Evolutionary conservation across 306 rosid genomes (phyloP).

Genomic region (Sophora flavescens): DNA sequence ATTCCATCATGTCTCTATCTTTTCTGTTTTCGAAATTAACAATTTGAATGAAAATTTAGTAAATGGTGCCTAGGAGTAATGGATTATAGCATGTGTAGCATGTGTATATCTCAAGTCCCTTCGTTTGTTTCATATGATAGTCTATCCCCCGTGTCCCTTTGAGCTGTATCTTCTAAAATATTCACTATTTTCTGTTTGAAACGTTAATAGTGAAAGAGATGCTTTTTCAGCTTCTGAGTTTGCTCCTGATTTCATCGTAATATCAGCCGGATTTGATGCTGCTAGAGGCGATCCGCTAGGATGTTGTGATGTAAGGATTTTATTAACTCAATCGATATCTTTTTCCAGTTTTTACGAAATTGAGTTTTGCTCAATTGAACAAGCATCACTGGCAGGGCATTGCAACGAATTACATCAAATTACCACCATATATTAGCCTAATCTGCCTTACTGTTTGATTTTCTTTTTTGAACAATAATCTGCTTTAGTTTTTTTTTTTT

Average conservation of each 20-base stretch:
- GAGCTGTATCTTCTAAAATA: constrained; percentile 15
- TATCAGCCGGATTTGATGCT: constrained; percentile 99
- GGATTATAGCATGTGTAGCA: background rate
- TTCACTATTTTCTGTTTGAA: constrained; percentile 30
- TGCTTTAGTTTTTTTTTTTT: constrained; percentile 34
- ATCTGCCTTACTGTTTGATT: constrained; percentile 18
- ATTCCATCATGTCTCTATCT: too few species aligned
- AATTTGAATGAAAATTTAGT: background rate
- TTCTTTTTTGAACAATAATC: constrained; percentile 10
- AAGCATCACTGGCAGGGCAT: background rate
- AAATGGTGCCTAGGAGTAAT: constrained; percentile 20
- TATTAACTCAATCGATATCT: constrained; percentile 3
- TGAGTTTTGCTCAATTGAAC: constrained; percentile 30
- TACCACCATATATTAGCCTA: constrained; percentile 28
- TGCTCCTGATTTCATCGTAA: constrained; percentile 87
- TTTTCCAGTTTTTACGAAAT: background rate
- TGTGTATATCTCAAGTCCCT: constrained; percentile 1
- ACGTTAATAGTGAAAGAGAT: constrained; percentile 40
- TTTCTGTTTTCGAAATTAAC: background rate
- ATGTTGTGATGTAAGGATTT: constrained; percentile 85
- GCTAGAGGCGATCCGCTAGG: constrained; percentile 99
- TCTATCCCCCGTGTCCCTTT: constrained; percentile 2
- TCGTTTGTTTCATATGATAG: constrained; percentile 1
- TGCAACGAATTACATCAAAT: constrained; percentile 39
- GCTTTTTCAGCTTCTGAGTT: constrained; percentile 83